Evolutionary conservation across 2,329 filamentous ascomycete genomes (phyloP).

Genomic region (Penicillium sp.): DNA sequence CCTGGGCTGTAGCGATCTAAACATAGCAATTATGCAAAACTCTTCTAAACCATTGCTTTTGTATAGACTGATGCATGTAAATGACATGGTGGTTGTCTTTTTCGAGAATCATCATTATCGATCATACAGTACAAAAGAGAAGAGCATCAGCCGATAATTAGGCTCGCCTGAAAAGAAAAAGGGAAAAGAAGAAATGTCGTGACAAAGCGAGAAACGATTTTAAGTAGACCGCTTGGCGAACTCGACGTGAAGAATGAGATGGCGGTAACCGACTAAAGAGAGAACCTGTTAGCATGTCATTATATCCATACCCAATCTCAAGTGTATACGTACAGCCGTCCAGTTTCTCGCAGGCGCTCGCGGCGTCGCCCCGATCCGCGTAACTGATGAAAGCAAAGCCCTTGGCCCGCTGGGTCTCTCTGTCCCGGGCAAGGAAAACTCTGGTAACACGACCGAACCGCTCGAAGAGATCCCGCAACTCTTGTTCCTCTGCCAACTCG

Average conservation of each 20-base stretch:
- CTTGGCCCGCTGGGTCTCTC: constrained; percentile 94
- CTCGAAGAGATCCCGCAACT: constrained; percentile 97
- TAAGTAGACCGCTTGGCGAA: constrained; percentile 51
- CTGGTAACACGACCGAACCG: constrained; percentile 94
- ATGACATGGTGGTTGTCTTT: constrained; percentile 34
- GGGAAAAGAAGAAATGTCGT: constrained; percentile 28
- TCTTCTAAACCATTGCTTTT: constrained; percentile 31
- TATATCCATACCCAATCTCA: not conserved
- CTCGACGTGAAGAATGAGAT: constrained; percentile 54
- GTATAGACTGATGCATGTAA: constrained; percentile 28
- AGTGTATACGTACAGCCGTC: constrained; percentile 69
- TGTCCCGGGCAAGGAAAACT: constrained; percentile 96
- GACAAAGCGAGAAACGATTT: constrained; percentile 27
- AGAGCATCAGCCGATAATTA: constrained; percentile 29
- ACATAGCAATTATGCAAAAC: constrained; percentile 10
- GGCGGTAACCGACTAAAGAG: constrained; percentile 50
- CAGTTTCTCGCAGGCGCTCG: constrained; percentile 94
- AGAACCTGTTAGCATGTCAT: constrained; percentile 23
- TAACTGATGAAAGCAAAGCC: constrained; percentile 99
- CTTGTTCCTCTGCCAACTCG: constrained; percentile 94
- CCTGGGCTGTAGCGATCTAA: not conserved
- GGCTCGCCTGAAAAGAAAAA: constrained; percentile 32
- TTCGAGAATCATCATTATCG: constrained; percentile 37
- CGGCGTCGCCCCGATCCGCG: constrained; percentile 83
- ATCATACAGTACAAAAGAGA: constrained; percentile 40